phyloP scores from a whole-genome alignment of 2,329 filamentous ascomycete genomes.

The Dryadomyces sulphureus region DNA sequence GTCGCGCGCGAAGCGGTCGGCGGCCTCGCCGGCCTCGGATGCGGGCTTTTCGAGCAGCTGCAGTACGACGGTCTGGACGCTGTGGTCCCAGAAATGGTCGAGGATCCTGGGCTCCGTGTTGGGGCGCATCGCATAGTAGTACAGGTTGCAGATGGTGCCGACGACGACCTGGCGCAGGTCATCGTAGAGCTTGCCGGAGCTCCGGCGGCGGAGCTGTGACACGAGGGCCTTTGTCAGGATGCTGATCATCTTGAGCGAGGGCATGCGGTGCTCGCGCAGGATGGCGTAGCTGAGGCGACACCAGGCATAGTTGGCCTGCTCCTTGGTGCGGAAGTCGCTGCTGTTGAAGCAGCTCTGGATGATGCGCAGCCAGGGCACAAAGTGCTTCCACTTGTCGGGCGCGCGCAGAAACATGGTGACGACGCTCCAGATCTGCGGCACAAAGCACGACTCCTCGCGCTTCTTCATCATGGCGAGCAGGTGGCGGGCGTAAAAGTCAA shows the following conservation, averaged over 20 bases:
- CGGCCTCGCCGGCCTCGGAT: conserved; percentile 16
- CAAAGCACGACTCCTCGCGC: conserved; percentile 45
- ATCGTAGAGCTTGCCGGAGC: conserved; percentile 38
- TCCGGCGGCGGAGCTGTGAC: conserved; percentile 51
- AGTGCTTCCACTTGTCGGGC: conserved; percentile 57
- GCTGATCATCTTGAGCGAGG: conserved; percentile 37
- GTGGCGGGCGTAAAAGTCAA: conserved; percentile 51
- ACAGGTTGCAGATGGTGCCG: conserved; percentile 62
- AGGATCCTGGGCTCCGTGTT: conserved; percentile 48
- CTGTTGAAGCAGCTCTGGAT: conserved; percentile 78
- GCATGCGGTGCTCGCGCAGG: conserved; percentile 43
- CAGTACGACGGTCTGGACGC: conserved; percentile 49
- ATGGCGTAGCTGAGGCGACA: conserved; percentile 67
- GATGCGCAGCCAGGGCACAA: conserved; percentile 60
- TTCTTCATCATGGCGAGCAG: conserved; percentile 55
- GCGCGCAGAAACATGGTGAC: conserved; percentile 63
- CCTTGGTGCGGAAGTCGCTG: conserved; percentile 52
- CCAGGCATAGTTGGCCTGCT: conserved; percentile 74
- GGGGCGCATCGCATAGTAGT: conserved; percentile 72
- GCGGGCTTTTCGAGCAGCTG: conserved; percentile 33
- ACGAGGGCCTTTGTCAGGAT: conserved; percentile 50
- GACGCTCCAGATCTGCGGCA: conserved; percentile 82
- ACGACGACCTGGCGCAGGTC: conserved; percentile 43
- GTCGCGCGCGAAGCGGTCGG: conserved; percentile 23
- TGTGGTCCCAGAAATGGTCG: conserved; percentile 66